Base-by-base conservation (phyloP, 495 filamentous ascomycete species). In the Neohortaea acidophila region DNA sequence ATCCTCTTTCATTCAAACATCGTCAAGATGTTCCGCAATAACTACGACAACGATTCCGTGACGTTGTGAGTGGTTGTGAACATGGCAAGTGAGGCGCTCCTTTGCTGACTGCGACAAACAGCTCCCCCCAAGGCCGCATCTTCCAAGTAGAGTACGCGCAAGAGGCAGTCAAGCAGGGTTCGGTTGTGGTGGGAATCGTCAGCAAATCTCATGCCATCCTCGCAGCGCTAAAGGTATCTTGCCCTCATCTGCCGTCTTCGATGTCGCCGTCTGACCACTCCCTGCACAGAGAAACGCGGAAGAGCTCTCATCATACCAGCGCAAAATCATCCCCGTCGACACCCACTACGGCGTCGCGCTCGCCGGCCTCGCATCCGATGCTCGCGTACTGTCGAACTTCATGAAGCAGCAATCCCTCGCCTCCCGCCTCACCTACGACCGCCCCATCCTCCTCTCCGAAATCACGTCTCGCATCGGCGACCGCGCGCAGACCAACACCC, bases 41-140 rank as follows among this genome's bases (percentile, higher is more conserved):
- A 96, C 65, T 97, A 97, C 71, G 89, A 97, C 66, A 97, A 96
- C 73, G 89, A 97, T 67, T 86, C 85, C 23, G 87, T 97, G 63
- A 97, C 89, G 65, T 97, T 96, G 86, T 94, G 72, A 64, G 72
- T 61, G 49, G 44, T 38, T 34, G 47, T 26, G 40, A 28, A 23
- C 17, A 4, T 28, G 36, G 35, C 15, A 34, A 26, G 15, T 15
- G 14, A 35, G 22, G 10, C 35, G 2, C n/a, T 19, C 33, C 14
- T 7, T 20, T 9, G 25, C 48, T 54, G 44, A 55, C 17, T n/a
- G 8, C 24, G 28, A 17, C 24, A 29, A n/a, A 10, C 33, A 94
- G 86, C 78, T 97, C 89, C 41, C 89, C 89, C 33, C 89, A 97
- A 72, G 89, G 89, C 53, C 84, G 89, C 58, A 94, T 97, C 69